A percentile compares a stretch with the other conserved stretches of the same genome.
Conservation (phyloP, 2,329 filamentous ascomycete species). For the Coleophoma crateriformis region DNA sequence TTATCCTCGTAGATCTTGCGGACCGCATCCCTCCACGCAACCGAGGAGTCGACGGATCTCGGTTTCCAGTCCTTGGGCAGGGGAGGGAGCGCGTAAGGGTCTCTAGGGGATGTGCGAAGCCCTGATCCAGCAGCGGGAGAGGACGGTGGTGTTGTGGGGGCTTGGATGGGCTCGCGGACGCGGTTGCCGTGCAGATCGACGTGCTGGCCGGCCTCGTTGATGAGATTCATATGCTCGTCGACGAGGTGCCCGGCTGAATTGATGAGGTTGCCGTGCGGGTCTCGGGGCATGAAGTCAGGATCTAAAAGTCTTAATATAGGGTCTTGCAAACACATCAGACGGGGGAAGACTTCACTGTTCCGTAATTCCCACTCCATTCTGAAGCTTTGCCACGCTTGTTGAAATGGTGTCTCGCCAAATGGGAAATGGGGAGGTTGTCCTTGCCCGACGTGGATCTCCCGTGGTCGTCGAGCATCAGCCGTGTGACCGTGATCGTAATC, state of each 20-base stretch:
- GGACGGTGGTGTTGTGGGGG: background rate
- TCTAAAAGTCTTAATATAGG: background rate
- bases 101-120: background rate
- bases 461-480: background rate
- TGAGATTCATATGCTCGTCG: background rate
- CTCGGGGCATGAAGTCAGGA: background rate
- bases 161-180: background rate
- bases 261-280: background rate
- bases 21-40: background rate
- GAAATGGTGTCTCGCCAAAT: constrained; percentile 23
- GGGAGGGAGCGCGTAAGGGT: constrained; percentile 9
- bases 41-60: constrained; percentile 6
- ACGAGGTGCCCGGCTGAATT: background rate
- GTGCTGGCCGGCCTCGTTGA: background rate
- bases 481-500: background rate
- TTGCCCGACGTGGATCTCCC: constrained; percentile 5
- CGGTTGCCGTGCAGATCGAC: background rate
- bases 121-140: background rate
- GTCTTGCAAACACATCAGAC: too few species aligned
- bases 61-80: constrained; percentile 12
- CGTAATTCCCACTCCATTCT: constrained; percentile 18
- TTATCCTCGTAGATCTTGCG: background rate
- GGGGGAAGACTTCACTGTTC: constrained; percentile 12
- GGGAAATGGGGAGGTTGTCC: constrained; percentile 15
- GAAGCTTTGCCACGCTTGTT: constrained; percentile 15